A percentile compares a stretch with the other conserved stretches of the same genome.
phyloP scores from a whole-genome alignment of 768 basidiomycete species.

The Arthromyces matolae region DNA sequence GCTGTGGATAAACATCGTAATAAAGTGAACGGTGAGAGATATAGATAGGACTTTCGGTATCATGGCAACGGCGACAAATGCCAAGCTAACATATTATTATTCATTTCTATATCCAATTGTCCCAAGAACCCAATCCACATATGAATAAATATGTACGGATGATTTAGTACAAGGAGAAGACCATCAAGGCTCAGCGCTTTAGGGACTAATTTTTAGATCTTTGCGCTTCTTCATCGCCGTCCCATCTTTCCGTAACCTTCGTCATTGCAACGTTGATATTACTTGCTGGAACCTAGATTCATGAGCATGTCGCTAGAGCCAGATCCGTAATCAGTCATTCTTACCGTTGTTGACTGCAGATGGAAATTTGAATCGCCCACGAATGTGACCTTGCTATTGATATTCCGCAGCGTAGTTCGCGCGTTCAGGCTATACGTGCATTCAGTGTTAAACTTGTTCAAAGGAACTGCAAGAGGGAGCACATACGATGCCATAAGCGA shows the following conservation, averaged over 20 bases:
- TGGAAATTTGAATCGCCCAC: not conserved
- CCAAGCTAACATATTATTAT: too few species aligned
- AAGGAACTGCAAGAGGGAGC: not conserved
- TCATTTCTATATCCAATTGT: too few species aligned
- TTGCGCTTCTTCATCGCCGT: not conserved
- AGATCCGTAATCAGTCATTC: too few species aligned
- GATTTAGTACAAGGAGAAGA: too few species aligned
- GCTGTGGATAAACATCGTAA: too few species aligned
- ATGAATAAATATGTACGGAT: too few species aligned
- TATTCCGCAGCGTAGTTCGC: not conserved
- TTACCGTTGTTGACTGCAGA: not conserved
- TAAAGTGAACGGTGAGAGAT: too few species aligned
- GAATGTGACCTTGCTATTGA: not conserved
- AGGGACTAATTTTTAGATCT: too few species aligned
- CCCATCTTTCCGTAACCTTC: not conserved
- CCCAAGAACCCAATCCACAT: too few species aligned
- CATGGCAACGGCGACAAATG: too few species aligned
- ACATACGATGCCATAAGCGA: constrained; percentile 2
- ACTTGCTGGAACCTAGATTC: not conserved
- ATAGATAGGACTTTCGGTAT: too few species aligned
- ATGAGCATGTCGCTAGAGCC: not conserved
- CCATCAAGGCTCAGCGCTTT: too few species aligned
- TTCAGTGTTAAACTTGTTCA: not conserved
- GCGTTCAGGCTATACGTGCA: not conserved
- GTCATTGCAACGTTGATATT: not conserved